A percentile compares a stretch with the other conserved stretches of the same genome.
phyloP scores from a whole-genome alignment of 345 rosid genomes.

The Rhodomyrtus tomentosa region DNA sequence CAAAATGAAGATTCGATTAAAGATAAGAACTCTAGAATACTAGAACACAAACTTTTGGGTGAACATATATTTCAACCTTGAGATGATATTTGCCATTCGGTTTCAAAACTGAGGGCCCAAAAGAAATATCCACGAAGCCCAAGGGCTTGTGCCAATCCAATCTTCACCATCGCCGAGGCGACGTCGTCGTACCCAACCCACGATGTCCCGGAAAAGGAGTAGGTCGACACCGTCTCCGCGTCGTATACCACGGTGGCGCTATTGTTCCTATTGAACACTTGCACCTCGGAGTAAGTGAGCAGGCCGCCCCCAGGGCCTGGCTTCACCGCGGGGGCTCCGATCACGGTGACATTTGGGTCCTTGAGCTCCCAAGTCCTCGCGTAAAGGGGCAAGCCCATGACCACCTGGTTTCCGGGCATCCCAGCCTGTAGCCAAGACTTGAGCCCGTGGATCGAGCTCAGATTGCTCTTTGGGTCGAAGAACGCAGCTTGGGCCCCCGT shows the following conservation, averaged over 20 bases:
- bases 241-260: conserved; percentile 27
- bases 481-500: conserved; percentile 42
- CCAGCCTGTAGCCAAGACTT: conserved; percentile 37
- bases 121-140: conserved; percentile 61
- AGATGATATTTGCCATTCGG: conserved; percentile 26
- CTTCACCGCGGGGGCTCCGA: conserved; percentile 25
- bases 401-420: conserved; percentile 12
- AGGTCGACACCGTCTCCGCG: conserved; percentile 22
- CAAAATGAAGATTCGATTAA: neutral
- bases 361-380: conserved; percentile 43
- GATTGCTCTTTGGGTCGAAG: conserved; percentile 32
- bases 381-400: conserved; percentile 47
- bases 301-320: conserved; percentile 28
- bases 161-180: conserved; percentile 15
- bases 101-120: conserved; percentile 38
- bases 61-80: conserved; percentile 13
- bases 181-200: conserved; percentile 41
- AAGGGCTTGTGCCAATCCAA: conserved; percentile 30
- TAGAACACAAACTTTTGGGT: neutral
- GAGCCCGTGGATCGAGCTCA: conserved; percentile 43
- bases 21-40: neutral
- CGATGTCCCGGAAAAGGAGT: conserved; percentile 19
- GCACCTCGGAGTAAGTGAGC: conserved; percentile 4
- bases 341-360: conserved; percentile 21
- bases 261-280: conserved; percentile 17